A percentile compares a stretch with the other conserved stretches of the same genome.
Conservation (phyloP, 2,329 filamentous ascomycete genomes). For the Hirsutella thompsonii region DNA sequence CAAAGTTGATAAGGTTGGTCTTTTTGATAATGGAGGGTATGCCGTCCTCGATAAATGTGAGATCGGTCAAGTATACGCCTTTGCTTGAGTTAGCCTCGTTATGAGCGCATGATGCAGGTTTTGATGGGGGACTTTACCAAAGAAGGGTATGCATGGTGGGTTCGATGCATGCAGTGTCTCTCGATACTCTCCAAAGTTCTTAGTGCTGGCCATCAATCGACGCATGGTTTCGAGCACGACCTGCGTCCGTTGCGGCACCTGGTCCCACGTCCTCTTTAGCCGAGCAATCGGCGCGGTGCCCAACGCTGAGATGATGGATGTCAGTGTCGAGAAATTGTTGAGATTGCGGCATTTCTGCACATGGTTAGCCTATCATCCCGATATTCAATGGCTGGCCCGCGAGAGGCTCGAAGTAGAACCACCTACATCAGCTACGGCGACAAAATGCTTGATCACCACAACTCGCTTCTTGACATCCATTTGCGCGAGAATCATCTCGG, state of each 20-base stretch:
- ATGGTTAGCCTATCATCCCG: slow-evolving; percentile 6
- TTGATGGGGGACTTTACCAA: slow-evolving; percentile 51
- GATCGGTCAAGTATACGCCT: slow-evolving; percentile 93
- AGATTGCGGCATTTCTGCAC: slow-evolving; percentile 76
- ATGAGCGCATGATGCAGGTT: neutral
- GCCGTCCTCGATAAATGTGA: slow-evolving; percentile 97
- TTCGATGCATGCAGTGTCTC: slow-evolving; percentile 87
- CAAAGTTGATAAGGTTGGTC: slow-evolving; percentile 95
- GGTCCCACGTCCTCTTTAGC: slow-evolving; percentile 85
- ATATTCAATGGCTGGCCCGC: too few species aligned
- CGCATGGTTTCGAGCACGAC: slow-evolving; percentile 80
- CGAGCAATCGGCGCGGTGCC: slow-evolving; percentile 92
- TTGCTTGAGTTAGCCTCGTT: neutral
- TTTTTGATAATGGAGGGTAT: slow-evolving; percentile 95
- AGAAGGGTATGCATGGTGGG: slow-evolving; percentile 95
- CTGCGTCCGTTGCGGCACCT: slow-evolving; percentile 77
- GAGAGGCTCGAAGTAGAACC: too few species aligned
- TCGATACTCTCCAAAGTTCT: slow-evolving; percentile 95
- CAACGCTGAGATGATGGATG: slow-evolving; percentile 92
- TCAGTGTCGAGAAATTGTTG: slow-evolving; percentile 96
- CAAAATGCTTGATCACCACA: slow-evolving; percentile 96
- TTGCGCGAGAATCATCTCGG: slow-evolving; percentile 95
- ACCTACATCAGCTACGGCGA: slow-evolving; percentile 86
- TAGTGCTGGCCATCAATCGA: slow-evolving; percentile 88
- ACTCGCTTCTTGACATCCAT: slow-evolving; percentile 91